These are phyloP conservation scores for Dendrobium nobile DNA, from an alignment of 106 monocot species.

Conservation along the genomic window DNA sequence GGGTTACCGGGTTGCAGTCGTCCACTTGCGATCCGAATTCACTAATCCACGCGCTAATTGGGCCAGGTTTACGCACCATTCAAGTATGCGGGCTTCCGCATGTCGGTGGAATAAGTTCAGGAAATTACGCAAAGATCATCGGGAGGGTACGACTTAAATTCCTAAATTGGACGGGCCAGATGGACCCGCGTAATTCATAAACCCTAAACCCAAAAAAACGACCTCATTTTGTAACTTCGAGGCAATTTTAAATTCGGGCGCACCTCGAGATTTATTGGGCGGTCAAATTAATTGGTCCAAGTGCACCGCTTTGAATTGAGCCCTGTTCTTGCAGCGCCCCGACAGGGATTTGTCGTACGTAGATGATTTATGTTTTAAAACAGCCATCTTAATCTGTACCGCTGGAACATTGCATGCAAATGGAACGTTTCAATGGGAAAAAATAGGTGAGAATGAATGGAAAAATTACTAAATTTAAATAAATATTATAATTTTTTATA, in stretches of 20 bases:
- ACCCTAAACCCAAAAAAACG: neutral
- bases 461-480: no score
- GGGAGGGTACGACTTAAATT: no score
- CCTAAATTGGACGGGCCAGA: no score
- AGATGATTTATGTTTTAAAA: no score
- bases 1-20: no score
- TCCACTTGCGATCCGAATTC: no score
- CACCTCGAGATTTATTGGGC: neutral
- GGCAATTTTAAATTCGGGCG: neutral
- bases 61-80: no score
- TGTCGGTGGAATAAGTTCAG: neutral
- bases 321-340: neutral
- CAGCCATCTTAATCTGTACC: neutral
- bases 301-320: neutral
- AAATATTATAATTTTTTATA: no score
- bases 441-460: no score
- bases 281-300: neutral
- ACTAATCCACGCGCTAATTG: no score
- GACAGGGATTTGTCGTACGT: neutral
- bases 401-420: neutral
- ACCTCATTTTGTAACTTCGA: neutral
- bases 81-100: neutral
- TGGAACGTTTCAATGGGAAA: neutral
- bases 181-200: no score
- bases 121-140: no score